These are phyloP conservation scores for Aspergillus pseudoglaucus DNA, from an alignment of 2,329 filamentous ascomycete species.

Conservation along the genomic window DNA sequence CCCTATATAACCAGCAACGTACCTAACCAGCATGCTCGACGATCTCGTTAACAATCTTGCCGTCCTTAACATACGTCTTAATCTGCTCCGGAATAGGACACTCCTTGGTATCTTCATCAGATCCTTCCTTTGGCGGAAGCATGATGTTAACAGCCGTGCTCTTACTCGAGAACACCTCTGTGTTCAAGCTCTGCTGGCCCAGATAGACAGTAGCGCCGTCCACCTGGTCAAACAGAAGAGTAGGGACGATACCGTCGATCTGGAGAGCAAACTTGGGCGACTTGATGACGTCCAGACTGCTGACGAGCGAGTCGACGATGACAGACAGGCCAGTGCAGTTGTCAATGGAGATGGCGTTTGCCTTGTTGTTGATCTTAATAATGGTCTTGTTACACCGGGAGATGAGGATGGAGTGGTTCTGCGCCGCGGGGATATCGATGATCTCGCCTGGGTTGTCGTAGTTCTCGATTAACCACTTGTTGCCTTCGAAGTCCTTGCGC, in stretches of 20 bases:
- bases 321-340: constrained; percentile 80
- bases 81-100: constrained; percentile 85
- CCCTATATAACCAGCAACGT: background rate
- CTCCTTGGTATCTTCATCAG: constrained; percentile 77
- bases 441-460: constrained; percentile 70
- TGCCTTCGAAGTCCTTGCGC: constrained; percentile 72
- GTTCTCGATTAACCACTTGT: constrained; percentile 96
- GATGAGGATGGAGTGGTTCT: constrained; percentile 86
- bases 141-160: constrained; percentile 82
- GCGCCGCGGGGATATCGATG: constrained; percentile 72
- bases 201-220: constrained; percentile 87
- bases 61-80: constrained; percentile 69
- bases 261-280: constrained; percentile 91
- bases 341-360: constrained; percentile 93
- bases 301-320: constrained; percentile 82
- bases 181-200: constrained; percentile 66
- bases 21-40: constrained; percentile 80
- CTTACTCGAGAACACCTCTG: constrained; percentile 87
- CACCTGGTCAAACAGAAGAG: constrained; percentile 85
- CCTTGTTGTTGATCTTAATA: constrained; percentile 83
- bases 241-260: constrained; percentile 77
- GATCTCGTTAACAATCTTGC: constrained; percentile 81
- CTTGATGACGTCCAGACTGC: constrained; percentile 91
- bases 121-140: constrained; percentile 59
- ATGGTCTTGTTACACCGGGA: constrained; percentile 87